A percentile compares a stretch with the other conserved stretches of the same genome.
Conservation (phyloP, 2,329 filamentous ascomycete species). For the Neurospora sp. region DNA sequence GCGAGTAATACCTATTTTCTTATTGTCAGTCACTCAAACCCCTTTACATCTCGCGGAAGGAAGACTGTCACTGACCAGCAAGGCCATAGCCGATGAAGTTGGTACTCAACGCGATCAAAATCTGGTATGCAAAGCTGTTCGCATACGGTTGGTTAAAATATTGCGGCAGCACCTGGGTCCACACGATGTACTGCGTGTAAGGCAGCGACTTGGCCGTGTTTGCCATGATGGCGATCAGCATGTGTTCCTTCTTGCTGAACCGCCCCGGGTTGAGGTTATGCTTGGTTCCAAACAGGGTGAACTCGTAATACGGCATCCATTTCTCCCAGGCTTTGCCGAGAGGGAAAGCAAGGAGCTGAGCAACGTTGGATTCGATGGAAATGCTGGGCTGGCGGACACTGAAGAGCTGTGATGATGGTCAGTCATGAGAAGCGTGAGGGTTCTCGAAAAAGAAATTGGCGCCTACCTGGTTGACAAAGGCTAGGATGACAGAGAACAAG, state of each 20-base stretch:
- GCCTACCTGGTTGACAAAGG: conserved; percentile 38
- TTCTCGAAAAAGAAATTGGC: background rate
- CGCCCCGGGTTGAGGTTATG: conserved; percentile 45
- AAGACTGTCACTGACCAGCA: conserved; percentile 29
- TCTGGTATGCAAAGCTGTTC: conserved; percentile 37
- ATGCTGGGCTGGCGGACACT: conserved; percentile 46
- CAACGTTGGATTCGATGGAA: conserved; percentile 43
- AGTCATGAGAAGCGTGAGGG: background rate
- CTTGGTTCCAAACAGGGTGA: conserved; percentile 36
- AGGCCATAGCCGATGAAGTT: conserved; percentile 48
- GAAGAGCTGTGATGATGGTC: conserved; percentile 31
- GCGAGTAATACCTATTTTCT: conserved; percentile 21
- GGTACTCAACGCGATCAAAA: conserved; percentile 38
- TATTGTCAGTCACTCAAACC: background rate
- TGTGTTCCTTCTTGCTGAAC: conserved; percentile 51
- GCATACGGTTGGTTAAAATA: conserved; percentile 43
- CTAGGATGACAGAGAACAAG: conserved; percentile 37
- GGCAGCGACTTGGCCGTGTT: conserved; percentile 42
- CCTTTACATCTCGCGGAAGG: too few species aligned
- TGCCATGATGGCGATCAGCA: conserved; percentile 50
- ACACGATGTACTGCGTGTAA: conserved; percentile 40
- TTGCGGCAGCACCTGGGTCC: conserved; percentile 36
- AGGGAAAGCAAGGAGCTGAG: conserved; percentile 46
- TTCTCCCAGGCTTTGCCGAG: conserved; percentile 41
- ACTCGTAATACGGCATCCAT: conserved; percentile 38